phyloP scores from a whole-genome alignment of 495 filamentous ascomycete genomes.

The Penicillium macrosclerotiorum region DNA sequence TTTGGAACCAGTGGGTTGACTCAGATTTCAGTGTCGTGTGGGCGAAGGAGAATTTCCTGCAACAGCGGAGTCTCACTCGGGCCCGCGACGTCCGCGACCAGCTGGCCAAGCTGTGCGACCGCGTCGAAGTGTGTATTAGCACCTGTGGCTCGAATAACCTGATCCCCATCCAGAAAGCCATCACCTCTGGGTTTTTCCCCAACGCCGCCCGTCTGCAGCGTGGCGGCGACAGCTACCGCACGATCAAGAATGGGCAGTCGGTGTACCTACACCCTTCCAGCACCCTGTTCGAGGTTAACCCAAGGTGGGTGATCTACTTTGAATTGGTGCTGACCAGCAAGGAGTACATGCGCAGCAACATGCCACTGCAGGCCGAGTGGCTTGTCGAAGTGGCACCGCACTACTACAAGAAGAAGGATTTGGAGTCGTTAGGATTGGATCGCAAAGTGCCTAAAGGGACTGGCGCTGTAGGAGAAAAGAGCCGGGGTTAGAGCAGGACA shows the following conservation, averaged over 20 bases:
- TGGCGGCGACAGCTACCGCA: conserved; percentile 88
- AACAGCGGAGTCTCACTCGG: conserved; percentile 80
- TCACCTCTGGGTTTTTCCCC: conserved; percentile 92
- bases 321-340: conserved; percentile 91
- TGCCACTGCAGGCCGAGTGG: conserved; percentile 85
- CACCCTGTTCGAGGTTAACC: conserved; percentile 76
- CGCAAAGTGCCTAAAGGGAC: conserved; percentile 74
- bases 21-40: conserved; percentile 85
- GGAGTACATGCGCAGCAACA: conserved; percentile 87
- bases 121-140: conserved; percentile 78
- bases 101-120: conserved; percentile 88
- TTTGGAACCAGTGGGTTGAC: conserved; percentile 97
- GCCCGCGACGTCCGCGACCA: conserved; percentile 94
- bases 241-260: conserved; percentile 85
- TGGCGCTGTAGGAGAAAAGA: conserved; percentile 51
- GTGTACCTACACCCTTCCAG: conserved; percentile 88
- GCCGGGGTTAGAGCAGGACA: conserved; percentile 31
- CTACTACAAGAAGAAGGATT: conserved; percentile 89
- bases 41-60: conserved; percentile 91
- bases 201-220: conserved; percentile 86
- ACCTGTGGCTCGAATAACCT: conserved; percentile 68
- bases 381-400: conserved; percentile 90
- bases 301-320: conserved; percentile 88
- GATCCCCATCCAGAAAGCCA: conserved; percentile 76
- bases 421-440: conserved; percentile 76